Evolutionary conservation across 2,329 filamentous ascomycete species (phyloP).

Genomic region (Penicillium freii): DNA sequence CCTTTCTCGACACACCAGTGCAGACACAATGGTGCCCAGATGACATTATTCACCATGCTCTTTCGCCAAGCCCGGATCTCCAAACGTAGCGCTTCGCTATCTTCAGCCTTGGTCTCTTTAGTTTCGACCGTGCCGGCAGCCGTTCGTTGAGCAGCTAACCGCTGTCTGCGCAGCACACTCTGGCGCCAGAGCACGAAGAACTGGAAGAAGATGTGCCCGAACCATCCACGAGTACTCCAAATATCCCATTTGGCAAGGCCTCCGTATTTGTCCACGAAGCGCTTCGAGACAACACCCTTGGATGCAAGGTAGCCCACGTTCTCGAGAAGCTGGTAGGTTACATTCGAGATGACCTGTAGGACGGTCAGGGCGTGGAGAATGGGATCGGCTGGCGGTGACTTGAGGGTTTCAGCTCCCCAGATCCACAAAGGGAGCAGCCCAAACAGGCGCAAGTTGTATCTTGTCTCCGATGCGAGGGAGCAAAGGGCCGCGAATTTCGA

Average conservation of each 20-base stretch:
- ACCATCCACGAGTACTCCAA: slow-evolving; percentile 79
- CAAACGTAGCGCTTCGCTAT: slow-evolving; percentile 30
- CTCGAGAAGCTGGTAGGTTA: slow-evolving; percentile 75
- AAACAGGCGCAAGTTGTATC: slow-evolving; percentile 58
- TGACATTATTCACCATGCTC: slow-evolving; percentile 62
- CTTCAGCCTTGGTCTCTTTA: slow-evolving; percentile 29
- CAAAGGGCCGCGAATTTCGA: slow-evolving; percentile 52
- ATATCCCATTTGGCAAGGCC: slow-evolving; percentile 62
- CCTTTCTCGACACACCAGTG: slow-evolving; percentile 77
- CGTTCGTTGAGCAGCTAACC: slow-evolving; percentile 23
- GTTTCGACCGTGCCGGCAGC: slow-evolving; percentile 14
- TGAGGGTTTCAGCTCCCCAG: slow-evolving; percentile 66
- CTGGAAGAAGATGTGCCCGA: slow-evolving; percentile 73
- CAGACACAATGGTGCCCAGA: slow-evolving; percentile 77
- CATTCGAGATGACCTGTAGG: slow-evolving; percentile 65
- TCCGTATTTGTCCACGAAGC: slow-evolving; percentile 42
- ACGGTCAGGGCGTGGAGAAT: slow-evolving; percentile 57
- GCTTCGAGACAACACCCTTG: slow-evolving; percentile 64
- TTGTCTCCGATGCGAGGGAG: slow-evolving; percentile 50
- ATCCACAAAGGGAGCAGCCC: slow-evolving; percentile 72
- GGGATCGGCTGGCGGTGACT: slow-evolving; percentile 43
- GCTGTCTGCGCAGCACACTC: slow-evolving; percentile 33
- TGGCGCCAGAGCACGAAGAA: slow-evolving; percentile 62
- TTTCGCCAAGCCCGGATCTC: slow-evolving; percentile 61
- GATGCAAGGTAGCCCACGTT: slow-evolving; percentile 74